Percentiles rank a stretch among this genome's conserved stretches.
These are phyloP conservation scores for Fagus sylvatica DNA, from an alignment of 306 rosid species.

Conservation along the genomic window DNA sequence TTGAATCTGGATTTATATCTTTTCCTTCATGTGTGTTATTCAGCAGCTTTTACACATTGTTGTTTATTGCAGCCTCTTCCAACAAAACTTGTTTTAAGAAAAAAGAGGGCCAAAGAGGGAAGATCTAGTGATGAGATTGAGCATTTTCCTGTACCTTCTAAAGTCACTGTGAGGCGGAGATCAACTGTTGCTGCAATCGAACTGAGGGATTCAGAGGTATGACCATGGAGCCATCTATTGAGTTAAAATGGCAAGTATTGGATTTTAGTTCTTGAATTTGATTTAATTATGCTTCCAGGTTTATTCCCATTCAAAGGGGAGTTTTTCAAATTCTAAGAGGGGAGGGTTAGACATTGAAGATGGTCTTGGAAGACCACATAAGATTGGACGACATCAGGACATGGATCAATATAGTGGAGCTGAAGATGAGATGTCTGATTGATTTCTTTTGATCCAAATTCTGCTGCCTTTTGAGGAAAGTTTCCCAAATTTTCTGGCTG, in stretches of 20 bases:
- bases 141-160: constrained; percentile 80
- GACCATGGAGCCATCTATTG: constrained; percentile 18
- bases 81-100: constrained; percentile 78
- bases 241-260: background rate
- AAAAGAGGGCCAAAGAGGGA: constrained; percentile 93
- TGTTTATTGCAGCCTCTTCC: constrained; percentile 85
- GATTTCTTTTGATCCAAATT: constrained; percentile 33
- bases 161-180: constrained; percentile 78
- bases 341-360: constrained; percentile 62
- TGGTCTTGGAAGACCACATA: constrained; percentile 58
- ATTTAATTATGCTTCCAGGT: constrained; percentile 52
- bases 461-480: constrained; percentile 21
- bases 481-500: constrained; percentile 19
- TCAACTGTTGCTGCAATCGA: constrained; percentile 73
- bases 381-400: constrained; percentile 55
- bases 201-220: constrained; percentile 77
- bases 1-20: constrained; percentile 16
- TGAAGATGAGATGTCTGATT: constrained; percentile 89
- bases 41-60: constrained; percentile 20
- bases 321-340: constrained; percentile 44
- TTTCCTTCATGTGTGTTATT: background rate
- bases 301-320: constrained; percentile 52
- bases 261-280: background rate
- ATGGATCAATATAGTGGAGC: constrained; percentile 74
- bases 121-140: constrained; percentile 80